These are phyloP conservation scores for Coniochaeta prunicola DNA, from an alignment of 2,329 filamentous ascomycete species.

Conservation along the genomic window DNA sequence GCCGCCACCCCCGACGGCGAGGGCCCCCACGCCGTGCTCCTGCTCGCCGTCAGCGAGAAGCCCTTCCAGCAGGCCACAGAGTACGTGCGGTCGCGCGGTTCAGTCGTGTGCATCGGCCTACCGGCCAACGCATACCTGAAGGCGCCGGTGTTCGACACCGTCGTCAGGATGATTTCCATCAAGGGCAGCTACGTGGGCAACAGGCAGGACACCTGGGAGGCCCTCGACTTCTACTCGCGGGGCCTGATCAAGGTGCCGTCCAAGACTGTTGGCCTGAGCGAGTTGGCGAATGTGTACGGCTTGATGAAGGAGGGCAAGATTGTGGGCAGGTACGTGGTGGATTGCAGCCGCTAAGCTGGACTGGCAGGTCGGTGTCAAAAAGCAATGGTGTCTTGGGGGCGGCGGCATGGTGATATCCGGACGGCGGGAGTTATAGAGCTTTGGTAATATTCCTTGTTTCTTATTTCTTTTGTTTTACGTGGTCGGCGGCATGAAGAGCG, in stretches of 20 bases:
- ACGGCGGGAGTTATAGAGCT: neutral
- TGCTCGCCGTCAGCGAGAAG: conserved; percentile 81
- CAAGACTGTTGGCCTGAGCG: conserved; percentile 75
- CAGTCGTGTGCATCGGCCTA: conserved; percentile 83
- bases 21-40: conserved; percentile 79
- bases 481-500: neutral
- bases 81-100: conserved; percentile 78
- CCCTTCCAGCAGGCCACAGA: conserved; percentile 91
- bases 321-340: conserved; percentile 72
- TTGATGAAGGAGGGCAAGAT: conserved; percentile 65
- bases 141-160: conserved; percentile 83
- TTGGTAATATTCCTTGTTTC: neutral
- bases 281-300: conserved; percentile 75
- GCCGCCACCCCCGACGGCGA: conserved; percentile 70
- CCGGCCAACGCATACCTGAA: conserved; percentile 72
- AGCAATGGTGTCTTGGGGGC: neutral
- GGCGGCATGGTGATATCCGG: neutral
- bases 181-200: conserved; percentile 93
- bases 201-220: conserved; percentile 79
- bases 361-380: neutral
- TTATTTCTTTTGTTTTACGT: neutral
- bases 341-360: conserved; percentile 53
- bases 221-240: conserved; percentile 79
- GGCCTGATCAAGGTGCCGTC: conserved; percentile 82
- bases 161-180: conserved; percentile 85